These are phyloP conservation scores for Xylariaceae sp. DNA, from an alignment of 2,329 filamentous ascomycete genomes.

Conservation along the genomic window DNA sequence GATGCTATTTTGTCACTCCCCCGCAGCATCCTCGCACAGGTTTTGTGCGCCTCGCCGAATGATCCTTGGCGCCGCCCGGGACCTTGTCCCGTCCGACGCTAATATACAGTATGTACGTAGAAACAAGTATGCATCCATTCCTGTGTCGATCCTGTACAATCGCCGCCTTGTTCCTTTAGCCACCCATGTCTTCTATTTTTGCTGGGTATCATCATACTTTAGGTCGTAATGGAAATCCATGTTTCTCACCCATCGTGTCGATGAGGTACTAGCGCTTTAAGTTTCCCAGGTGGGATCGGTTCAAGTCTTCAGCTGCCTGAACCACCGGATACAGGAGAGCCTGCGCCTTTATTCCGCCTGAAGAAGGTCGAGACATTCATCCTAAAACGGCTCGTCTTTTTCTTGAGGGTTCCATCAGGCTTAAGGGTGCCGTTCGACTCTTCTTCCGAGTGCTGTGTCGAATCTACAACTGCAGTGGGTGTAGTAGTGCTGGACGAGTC, in stretches of 20 bases:
- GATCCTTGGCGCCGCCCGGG: constrained; percentile 3
- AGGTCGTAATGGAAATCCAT: constrained; percentile 25
- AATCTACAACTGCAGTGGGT: constrained; percentile 35
- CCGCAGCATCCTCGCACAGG: constrained; percentile 12
- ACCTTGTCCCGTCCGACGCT: constrained; percentile 11
- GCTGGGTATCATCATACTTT: constrained; percentile 33
- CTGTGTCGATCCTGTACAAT: constrained; percentile 24
- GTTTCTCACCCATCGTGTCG: constrained; percentile 18
- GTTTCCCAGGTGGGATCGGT: constrained; percentile 8
- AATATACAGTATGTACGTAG: constrained; percentile 33
- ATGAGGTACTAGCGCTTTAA: constrained; percentile 10
- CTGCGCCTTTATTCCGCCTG: constrained; percentile 57
- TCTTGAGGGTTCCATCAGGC: constrained; percentile 61
- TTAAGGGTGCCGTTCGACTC: constrained; percentile 54
- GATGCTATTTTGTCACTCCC: constrained; percentile 26
- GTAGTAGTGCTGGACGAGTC: constrained; percentile 43
- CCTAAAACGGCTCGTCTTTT: constrained; percentile 68
- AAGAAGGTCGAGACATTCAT: constrained; percentile 68
- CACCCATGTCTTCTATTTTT: constrained; percentile 23
- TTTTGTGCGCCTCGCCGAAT: constrained; percentile 15
- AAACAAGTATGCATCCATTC: constrained; percentile 29
- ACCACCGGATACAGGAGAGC: constrained; percentile 42
- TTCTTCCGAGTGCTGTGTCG: constrained; percentile 43
- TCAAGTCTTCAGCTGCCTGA: constrained; percentile 28
- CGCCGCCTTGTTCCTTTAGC: constrained; percentile 18